Percentiles rank a stretch among this genome's conserved stretches.
Evolutionary conservation across 148 eudicot genomes (phyloP).

Genomic region (Persicaria tinctoria): DNA sequence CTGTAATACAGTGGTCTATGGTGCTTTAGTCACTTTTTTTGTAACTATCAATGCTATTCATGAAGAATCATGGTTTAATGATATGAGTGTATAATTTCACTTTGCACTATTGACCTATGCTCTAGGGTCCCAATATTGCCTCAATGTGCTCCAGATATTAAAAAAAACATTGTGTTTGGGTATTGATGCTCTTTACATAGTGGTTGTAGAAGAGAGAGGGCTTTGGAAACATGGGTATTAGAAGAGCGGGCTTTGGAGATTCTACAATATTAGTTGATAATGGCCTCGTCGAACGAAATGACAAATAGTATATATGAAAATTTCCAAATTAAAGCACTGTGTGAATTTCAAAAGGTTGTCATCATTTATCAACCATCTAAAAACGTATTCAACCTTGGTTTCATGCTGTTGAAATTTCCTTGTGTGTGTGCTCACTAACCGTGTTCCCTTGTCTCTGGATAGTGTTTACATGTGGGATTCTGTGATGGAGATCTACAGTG

Average conservation of each 20-base stretch:
- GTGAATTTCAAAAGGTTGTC: not conserved
- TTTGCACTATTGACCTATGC: too few relatives aligned
- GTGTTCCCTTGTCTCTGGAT: slow-evolving; percentile 13
- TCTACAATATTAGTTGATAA: not conserved
- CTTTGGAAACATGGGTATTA: too few relatives aligned
- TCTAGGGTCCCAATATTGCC: too few relatives aligned
- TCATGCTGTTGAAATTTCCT: not conserved
- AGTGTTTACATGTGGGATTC: slow-evolving; percentile 79
- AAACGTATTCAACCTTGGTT: not conserved
- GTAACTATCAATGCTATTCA: not conserved
- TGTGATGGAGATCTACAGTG: slow-evolving; percentile 66
- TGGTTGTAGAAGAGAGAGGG: too few relatives aligned
- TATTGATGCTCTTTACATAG: too few relatives aligned
- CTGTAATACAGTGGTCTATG: not conserved
- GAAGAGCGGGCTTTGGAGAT: not conserved
- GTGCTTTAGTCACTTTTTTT: not conserved
- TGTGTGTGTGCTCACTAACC: not conserved
- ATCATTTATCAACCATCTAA: not conserved
- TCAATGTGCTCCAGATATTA: too few relatives aligned
- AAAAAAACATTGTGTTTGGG: too few relatives aligned
- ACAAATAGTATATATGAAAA: not conserved
- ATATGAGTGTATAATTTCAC: too few relatives aligned
- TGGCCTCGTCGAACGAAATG: not conserved
- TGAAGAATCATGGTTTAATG: too few relatives aligned
- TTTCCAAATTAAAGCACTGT: not conserved